phyloP scores from a whole-genome alignment of 1,284 basidiomycete genomes.

The Stygiomarasmius scandens region DNA sequence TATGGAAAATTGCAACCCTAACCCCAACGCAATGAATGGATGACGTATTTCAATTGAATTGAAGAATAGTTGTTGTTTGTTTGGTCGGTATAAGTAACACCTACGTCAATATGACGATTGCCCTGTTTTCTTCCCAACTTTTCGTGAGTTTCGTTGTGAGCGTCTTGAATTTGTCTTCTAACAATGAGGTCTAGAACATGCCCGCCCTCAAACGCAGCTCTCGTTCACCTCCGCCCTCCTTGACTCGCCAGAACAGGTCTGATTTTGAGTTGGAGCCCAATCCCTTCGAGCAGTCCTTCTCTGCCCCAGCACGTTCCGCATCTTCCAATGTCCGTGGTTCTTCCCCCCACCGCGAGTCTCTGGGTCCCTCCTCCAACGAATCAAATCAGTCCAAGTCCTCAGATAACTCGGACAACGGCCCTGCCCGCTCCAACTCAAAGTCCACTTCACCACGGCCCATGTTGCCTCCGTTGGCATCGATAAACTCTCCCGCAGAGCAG shows the following conservation, averaged over 20 bases:
- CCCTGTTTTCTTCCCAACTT: no score
- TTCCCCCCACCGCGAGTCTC: conserved; percentile 32
- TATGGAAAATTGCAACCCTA: no score
- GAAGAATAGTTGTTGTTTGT: no score
- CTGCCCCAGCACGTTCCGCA: conserved; percentile 52
- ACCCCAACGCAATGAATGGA: no score
- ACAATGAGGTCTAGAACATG: neutral
- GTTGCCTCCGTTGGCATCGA: conserved; percentile 84
- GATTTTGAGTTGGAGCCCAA: conserved; percentile 91
- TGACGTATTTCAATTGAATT: no score
- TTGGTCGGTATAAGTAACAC: no score
- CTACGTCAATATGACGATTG: no score
- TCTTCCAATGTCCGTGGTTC: conserved; percentile 53
- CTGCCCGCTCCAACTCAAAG: conserved; percentile 6
- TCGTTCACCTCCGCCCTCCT: conserved; percentile 6
- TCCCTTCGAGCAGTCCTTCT: conserved; percentile 95
- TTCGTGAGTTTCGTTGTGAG: no score
- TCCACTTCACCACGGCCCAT: conserved; percentile 51
- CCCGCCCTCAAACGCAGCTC: neutral
- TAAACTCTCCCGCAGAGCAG: conserved; percentile 82
- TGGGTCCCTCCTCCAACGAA: conserved; percentile 44
- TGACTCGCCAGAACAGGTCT: conserved; percentile 52
- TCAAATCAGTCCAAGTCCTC: conserved; percentile 35
- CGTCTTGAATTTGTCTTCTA: no score
- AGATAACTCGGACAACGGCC: conserved; percentile 31